Evolutionary conservation across 2,329 filamentous ascomycete genomes (phyloP), one percentile per base, ranked within the genome.

Genomic region (Cadophora malorum): DNA sequence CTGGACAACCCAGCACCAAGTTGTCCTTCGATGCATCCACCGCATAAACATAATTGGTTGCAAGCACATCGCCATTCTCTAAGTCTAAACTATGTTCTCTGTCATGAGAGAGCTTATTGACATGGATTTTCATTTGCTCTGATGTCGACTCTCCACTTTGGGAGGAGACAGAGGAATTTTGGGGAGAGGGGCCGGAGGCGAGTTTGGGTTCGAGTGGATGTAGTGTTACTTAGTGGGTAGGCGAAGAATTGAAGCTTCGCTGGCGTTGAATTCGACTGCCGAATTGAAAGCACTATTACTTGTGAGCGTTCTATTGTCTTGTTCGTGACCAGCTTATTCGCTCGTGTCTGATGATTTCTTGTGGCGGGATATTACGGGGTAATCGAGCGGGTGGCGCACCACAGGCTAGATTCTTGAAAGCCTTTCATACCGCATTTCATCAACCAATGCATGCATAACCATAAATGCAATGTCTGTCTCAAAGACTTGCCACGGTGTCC

Each of bases 1-100:
- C 79, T 6, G 80, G 80, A 0, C 71, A 79, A 67, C 62, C 74
- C 14, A 53, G 38, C 28, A 59, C 63, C 14, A 45, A 35, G 14
- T 41, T 66, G 45, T 9, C 23, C 0, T 79, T 71, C 33, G 45
- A 62, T 47, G 69, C 66, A 31, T 31, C 53, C 28, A 64, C 66
- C 19, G 21, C 55, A 23, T 59, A 59, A 59, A 41, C 10, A 10
- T 33, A 38, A 45, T 45, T 59, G 33, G 14, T 25, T 14, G 5
- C 19, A 9, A 19, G 2, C n/a, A 23, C 8, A 38, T 28, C 16
- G n/a, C 1, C 33, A 38, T 33, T 58, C 19, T 58, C 12, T n/a
- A 4, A 23, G 9, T 23, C 12, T 12, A n/a, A 25, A 25, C n/a
- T 38, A 12, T 49, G n/a, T 21, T n/a, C 31, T 38, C 31, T 14